Percentiles rank a stretch among this genome's conserved stretches.
Evolutionary conservation across 345 rosid genomes (phyloP).

Genomic region (Citrus unshiu): DNA sequence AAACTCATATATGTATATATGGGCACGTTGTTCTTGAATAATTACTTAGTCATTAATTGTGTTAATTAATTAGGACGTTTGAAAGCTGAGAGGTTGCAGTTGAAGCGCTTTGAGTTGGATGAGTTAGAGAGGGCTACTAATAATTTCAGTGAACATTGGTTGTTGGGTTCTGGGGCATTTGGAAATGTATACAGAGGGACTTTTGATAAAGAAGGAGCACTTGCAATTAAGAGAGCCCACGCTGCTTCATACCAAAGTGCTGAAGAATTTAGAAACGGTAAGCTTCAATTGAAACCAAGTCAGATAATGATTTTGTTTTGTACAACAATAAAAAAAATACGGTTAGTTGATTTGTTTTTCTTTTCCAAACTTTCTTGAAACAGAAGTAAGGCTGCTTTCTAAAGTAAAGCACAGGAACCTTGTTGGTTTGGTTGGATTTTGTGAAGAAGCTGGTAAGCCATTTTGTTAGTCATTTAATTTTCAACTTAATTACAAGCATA

Average conservation of each 20-base stretch:
- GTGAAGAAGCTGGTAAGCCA: slow-evolving; percentile 50
- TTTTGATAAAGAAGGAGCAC: slow-evolving; percentile 32
- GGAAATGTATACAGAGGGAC: slow-evolving; percentile 51
- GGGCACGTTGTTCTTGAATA: no score
- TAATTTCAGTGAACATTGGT: slow-evolving; percentile 42
- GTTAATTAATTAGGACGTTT: neutral
- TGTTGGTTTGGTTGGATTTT: slow-evolving; percentile 53
- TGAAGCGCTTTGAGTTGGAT: slow-evolving; percentile 40
- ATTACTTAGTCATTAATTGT: neutral
- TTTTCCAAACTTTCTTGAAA: slow-evolving; percentile 18
- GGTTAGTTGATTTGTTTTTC: slow-evolving; percentile 5
- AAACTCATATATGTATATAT: no score
- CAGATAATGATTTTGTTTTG: neutral
- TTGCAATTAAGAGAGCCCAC: slow-evolving; percentile 61
- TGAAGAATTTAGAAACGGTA: slow-evolving; percentile 65
- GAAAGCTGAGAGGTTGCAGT: slow-evolving; percentile 28
- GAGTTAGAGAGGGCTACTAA: slow-evolving; percentile 47
- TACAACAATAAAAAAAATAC: neutral
- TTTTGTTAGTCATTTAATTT: neutral
- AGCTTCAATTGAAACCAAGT: neutral
- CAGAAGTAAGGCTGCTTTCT: slow-evolving; percentile 57
- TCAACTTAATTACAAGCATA: neutral
- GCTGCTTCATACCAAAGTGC: slow-evolving; percentile 42
- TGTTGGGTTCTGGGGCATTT: slow-evolving; percentile 56
- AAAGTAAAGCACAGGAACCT: slow-evolving; percentile 55